phyloP scores from a whole-genome alignment of 1,284 basidiomycete species.

The Cutaneotrichosporon dermatis region DNA sequence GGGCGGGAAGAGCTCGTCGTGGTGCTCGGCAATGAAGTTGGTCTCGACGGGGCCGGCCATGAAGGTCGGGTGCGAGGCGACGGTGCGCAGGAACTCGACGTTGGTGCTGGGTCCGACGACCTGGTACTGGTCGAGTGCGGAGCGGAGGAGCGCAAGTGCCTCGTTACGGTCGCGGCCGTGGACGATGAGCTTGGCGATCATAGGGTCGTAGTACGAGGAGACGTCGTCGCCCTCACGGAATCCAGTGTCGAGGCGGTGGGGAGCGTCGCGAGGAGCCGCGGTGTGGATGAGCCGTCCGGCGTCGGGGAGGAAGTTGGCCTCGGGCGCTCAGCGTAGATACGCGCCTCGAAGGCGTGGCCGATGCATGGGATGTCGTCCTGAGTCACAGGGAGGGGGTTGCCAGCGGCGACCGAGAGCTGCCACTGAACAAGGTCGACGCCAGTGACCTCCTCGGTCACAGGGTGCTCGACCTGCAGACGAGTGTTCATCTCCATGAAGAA shows the following conservation, averaged over 20 bases:
- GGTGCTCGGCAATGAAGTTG: constrained; percentile 74
- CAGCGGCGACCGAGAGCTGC: constrained; percentile 88
- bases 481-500: constrained; percentile 98
- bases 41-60: constrained; percentile 81
- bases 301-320: constrained; percentile 83
- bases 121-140: constrained; percentile 79
- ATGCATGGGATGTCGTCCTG: constrained; percentile 76
- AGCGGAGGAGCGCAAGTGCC: constrained; percentile 71
- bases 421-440: constrained; percentile 89
- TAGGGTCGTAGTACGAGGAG: constrained; percentile 88
- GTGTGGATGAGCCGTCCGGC: constrained; percentile 77
- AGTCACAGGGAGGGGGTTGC: constrained; percentile 72
- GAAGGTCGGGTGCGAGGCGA: constrained; percentile 74
- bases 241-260: constrained; percentile 85
- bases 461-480: constrained; percentile 88
- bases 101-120: constrained; percentile 89
- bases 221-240: constrained; percentile 81
- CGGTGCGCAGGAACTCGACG: constrained; percentile 74
- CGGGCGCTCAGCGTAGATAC: constrained; percentile 96
- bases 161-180: constrained; percentile 81
- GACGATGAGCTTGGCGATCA: constrained; percentile 69
- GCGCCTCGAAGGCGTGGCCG: constrained; percentile 90
- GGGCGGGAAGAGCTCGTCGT: constrained; percentile 67
- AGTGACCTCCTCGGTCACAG: constrained; percentile 92
- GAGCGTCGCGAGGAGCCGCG: constrained; percentile 53